Conservation (phyloP, 345 rosid species). For the Eutrema heterophyllum region DNA sequence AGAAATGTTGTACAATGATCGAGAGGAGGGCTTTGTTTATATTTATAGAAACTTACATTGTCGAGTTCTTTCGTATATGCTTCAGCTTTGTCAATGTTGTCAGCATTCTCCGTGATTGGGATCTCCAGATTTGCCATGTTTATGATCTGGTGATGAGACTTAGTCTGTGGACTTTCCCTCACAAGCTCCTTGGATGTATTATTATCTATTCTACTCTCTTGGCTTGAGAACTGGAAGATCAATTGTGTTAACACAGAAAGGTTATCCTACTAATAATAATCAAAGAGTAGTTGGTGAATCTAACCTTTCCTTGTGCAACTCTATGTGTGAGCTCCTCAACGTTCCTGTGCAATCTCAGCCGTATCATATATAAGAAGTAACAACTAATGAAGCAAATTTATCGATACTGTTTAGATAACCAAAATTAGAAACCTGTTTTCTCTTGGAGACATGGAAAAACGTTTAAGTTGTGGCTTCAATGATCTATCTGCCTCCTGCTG, state of each 20-base stretch:
- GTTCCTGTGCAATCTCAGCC: constrained; percentile 21
- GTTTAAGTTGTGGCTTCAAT: constrained; percentile 49
- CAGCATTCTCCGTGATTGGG: constrained; percentile 43
- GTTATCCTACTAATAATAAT: neutral
- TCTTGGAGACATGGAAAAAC: constrained; percentile 49
- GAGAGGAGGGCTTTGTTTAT: neutral
- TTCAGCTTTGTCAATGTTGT: constrained; percentile 66
- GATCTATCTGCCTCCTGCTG: constrained; percentile 47
- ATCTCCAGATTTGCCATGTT: constrained; percentile 40
- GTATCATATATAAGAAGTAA: neutral
- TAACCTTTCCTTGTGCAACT: constrained; percentile 40
- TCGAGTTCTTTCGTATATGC: constrained; percentile 79
- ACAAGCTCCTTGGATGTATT: constrained; percentile 22
- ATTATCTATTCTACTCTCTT: constrained; percentile 26
- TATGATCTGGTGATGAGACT: constrained; percentile 25
- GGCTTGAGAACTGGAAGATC: constrained; percentile 38
- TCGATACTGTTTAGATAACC: neutral
- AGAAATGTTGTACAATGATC: neutral
- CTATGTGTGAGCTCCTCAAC: constrained; percentile 4
- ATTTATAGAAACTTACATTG: constrained; percentile 38
- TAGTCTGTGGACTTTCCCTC: constrained; percentile 28
- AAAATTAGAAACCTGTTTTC: constrained; percentile 50
- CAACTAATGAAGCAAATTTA: neutral
- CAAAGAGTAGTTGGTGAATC: neutral
- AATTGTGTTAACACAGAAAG: constrained; percentile 2